Base-by-base conservation (phyloP, 2,329 filamentous ascomycete genomes). In the Talaromyces pinophilus region DNA sequence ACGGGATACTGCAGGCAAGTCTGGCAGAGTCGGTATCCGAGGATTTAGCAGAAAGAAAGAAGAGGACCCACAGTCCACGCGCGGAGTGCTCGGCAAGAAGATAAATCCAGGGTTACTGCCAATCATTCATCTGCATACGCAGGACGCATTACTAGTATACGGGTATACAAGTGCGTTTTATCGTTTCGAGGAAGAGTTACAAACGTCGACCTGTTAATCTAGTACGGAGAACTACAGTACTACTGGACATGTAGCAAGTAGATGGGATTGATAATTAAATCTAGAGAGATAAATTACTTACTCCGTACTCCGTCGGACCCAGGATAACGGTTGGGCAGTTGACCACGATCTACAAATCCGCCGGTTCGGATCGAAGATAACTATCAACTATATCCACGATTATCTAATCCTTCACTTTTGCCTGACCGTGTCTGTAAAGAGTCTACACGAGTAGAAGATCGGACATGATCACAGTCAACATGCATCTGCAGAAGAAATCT, bases 21-120 rank as follows among this genome's bases (percentile, higher is more conserved):
- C 30, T 19, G 1, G 7, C n/a, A 30, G 52, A 55, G n/a, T 52
- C 19, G 30, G 40, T 35, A 28, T 35, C 22, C 30, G 44, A 52
- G 6, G 11, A 40, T 40, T 35, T 15, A 40, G n/a, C 54, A 57
- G 33, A 22, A 22, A 35, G 10, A 19, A 55, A 11, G 13, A 15
- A 25, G 46, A 60, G 7, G 48, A 25, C 35, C 61, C 61, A 63
- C 61, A 63, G 25, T 15, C 60, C 61, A 63, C 61, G 48, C 61
- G 61, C 61, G 48, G 61, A 63, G 48, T 10, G 17, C 33, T 63
- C 61, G 61, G 61, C 61, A 63, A 54, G 46, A 25, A 40, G 19
- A 57, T 30, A 35, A 22, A 54, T 17, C 33, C n/a, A 55, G 22
- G 48, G 28, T 19, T n/a, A 19, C 13, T 54, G 50, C 17, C 46